These are phyloP conservation scores for Colletotrichum plurivorum DNA, from an alignment of 2,329 filamentous ascomycete genomes.

Conservation along the genomic window DNA sequence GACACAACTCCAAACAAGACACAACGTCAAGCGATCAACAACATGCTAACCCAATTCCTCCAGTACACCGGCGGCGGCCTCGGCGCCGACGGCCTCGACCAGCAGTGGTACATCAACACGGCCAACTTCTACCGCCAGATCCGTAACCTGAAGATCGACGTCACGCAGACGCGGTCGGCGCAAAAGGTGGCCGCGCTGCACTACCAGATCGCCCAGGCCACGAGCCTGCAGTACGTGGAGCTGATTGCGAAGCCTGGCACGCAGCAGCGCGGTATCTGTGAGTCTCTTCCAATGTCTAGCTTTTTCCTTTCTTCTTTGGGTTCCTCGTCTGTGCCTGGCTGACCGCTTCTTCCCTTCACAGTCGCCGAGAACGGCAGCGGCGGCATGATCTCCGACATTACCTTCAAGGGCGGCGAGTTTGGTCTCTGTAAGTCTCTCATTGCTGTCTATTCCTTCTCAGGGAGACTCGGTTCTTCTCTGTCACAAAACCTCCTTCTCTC, in stretches of 20 bases:
- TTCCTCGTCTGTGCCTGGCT: too few relatives aligned
- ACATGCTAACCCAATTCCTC: too few relatives aligned
- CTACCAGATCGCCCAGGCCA: constrained; percentile 45
- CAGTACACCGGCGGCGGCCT: constrained; percentile 28
- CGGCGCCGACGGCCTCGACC: constrained; percentile 30
- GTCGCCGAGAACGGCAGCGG: constrained; percentile 54
- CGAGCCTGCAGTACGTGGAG: constrained; percentile 43
- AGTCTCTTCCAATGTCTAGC: too few relatives aligned
- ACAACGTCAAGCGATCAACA: too few relatives aligned
- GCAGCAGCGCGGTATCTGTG: constrained; percentile 40
- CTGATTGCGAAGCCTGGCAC: constrained; percentile 9
- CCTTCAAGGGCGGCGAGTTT: constrained; percentile 70
- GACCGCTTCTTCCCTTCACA: too few relatives aligned
- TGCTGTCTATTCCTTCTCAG: too few relatives aligned
- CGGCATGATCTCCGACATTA: constrained; percentile 69
- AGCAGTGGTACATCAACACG: constrained; percentile 40
- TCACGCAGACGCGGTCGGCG: not conserved
- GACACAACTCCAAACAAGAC: too few relatives aligned
- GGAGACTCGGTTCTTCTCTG: too few relatives aligned
- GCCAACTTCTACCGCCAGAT: constrained; percentile 40
- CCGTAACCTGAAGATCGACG: constrained; percentile 41
- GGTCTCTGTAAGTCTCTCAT: constrained; percentile 51
- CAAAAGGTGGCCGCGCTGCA: constrained; percentile 2
- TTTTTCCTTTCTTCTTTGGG: too few relatives aligned
- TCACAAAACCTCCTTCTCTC: too few relatives aligned